Evolutionary conservation across 345 rosid species (phyloP).

Genomic region (Nasturtium officinale): DNA sequence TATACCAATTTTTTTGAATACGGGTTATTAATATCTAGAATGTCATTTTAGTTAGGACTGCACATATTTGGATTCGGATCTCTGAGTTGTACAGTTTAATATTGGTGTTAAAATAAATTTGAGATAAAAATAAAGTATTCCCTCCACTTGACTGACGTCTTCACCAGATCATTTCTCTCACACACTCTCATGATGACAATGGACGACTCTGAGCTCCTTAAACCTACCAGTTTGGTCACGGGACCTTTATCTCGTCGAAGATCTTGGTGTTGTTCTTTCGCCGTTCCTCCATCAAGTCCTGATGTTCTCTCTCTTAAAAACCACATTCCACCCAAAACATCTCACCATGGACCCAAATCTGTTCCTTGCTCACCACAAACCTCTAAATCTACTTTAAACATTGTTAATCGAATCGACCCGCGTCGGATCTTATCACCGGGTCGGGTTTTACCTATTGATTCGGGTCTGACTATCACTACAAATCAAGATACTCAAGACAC

Average conservation of each 20-base stretch:
- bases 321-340: constrained; percentile 38
- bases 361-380: constrained; percentile 68
- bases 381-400: constrained; percentile 61
- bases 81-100: too few species aligned
- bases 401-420: constrained; percentile 83
- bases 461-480: constrained; percentile 47
- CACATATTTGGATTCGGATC: too few species aligned
- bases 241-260: constrained; percentile 46
- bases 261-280: constrained; percentile 87
- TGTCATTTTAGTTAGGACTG: too few species aligned
- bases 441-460: constrained; percentile 91
- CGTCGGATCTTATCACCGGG: constrained; percentile 95
- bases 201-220: constrained; percentile 43
- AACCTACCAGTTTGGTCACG: constrained; percentile 35
- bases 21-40: too few species aligned
- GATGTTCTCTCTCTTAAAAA: constrained; percentile 51
- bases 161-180: too few species aligned
- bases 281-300: constrained; percentile 76
- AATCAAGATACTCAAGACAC: constrained; percentile 44
- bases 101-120: too few species aligned
- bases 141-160: too few species aligned
- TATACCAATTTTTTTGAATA: too few species aligned
- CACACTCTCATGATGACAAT: constrained; percentile 32
- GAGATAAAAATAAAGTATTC: too few species aligned
- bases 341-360: constrained; percentile 47